phyloP scores from a whole-genome alignment of 495 filamentous ascomycete species.

The Xylaria venustula region DNA sequence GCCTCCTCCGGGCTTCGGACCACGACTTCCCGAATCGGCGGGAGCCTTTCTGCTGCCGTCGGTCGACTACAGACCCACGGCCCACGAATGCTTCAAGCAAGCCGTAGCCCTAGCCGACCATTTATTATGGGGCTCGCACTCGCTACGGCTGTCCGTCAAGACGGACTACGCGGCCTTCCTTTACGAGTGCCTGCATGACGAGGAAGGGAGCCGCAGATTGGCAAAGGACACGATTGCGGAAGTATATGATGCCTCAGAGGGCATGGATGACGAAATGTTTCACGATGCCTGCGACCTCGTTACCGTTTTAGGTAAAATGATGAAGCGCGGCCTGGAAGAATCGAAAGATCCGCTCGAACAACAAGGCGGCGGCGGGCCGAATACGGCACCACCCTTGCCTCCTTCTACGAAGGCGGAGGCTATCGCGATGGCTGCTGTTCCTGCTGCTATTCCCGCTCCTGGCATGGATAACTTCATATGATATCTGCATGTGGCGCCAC shows the following conservation, averaged over 20 bases:
- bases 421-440: conserved; percentile 5
- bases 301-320: conserved; percentile 71
- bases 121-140: conserved; percentile 81
- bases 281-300: conserved; percentile 75
- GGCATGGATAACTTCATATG: conserved; percentile 34
- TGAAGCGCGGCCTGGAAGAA: conserved; percentile 63
- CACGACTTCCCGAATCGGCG: conserved; percentile 49
- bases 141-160: conserved; percentile 84
- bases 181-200: conserved; percentile 88
- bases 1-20: conserved; percentile 48
- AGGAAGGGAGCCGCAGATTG: conserved; percentile 66
- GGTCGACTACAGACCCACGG: conserved; percentile 78
- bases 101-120: conserved; percentile 70
- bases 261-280: conserved; percentile 89
- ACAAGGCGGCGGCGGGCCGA: conserved; percentile 17
- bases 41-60: conserved; percentile 74
- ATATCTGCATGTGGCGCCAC: background rate
- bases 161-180: conserved; percentile 93
- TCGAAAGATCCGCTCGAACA: conserved; percentile 22
- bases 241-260: conserved; percentile 86
- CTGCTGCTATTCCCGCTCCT: conserved; percentile 16
- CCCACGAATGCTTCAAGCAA: conserved; percentile 76
- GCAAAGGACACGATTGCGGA: conserved; percentile 84
- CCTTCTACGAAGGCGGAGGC: conserved; percentile 15
- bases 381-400: too few species aligned